A percentile compares a stretch with the other conserved stretches of the same genome.
Conservation (phyloP, 2,329 filamentous ascomycete genomes). For the Neonectria faginata region DNA sequence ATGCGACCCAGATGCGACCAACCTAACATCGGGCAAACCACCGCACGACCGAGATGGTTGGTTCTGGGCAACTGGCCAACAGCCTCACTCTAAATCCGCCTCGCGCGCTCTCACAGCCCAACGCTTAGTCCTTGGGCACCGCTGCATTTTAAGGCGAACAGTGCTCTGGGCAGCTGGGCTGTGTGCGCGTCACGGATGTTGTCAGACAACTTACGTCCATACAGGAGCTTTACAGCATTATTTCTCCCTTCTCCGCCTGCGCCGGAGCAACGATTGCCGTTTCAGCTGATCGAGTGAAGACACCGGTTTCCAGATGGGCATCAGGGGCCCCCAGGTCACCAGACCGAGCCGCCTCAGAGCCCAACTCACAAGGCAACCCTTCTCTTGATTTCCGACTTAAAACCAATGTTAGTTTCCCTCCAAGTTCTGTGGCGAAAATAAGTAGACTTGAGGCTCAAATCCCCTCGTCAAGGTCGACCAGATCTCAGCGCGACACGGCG, state of each 20-base stretch:
- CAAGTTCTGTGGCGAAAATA: neutral
- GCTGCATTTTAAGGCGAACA: slow-evolving; percentile 21
- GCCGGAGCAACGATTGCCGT: neutral
- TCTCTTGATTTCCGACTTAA: slow-evolving; percentile 10
- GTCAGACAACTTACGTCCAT: slow-evolving; percentile 1
- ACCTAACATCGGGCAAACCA: slow-evolving; percentile 33
- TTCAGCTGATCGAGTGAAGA: slow-evolving; percentile 13
- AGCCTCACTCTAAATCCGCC: slow-evolving; percentile 20
- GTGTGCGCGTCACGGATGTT: slow-evolving; percentile 8
- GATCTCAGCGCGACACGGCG: slow-evolving; percentile 19
- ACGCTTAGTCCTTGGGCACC: slow-evolving; percentile 31
- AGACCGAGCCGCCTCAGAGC: slow-evolving; percentile 3
- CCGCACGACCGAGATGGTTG: slow-evolving; percentile 34
- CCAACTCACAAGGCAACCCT: slow-evolving; percentile 14
- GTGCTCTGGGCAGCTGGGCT: slow-evolving; percentile 1
- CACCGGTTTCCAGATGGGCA: neutral
- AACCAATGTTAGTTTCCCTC: slow-evolving; percentile 15
- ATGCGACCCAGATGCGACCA: slow-evolving; percentile 29
- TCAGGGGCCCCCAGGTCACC: slow-evolving; percentile 4
- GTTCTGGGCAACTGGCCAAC: slow-evolving; percentile 14
- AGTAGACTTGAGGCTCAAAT: slow-evolving; percentile 20
- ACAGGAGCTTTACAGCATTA: slow-evolving; percentile 4
- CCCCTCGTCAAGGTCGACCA: slow-evolving; percentile 5
- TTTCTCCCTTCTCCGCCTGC: neutral
- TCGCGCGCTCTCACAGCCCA: slow-evolving; percentile 28